A percentile compares a stretch with the other conserved stretches of the same genome.
Evolutionary conservation across 2,329 filamentous ascomycete species (phyloP).

Genomic region (Aspergillus neoniger): DNA sequence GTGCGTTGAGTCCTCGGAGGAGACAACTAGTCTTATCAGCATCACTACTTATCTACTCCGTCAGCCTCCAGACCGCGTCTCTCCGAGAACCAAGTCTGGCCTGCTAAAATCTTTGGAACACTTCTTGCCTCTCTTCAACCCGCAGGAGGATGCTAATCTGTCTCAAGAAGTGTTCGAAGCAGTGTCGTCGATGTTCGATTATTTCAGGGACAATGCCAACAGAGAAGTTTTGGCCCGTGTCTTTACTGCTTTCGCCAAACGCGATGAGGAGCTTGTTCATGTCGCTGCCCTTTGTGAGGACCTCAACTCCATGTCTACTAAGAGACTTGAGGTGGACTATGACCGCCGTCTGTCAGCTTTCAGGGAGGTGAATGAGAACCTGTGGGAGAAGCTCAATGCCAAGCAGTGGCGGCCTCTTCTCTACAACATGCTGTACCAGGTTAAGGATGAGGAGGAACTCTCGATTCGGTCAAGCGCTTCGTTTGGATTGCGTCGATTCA

Average conservation of each 20-base stretch:
- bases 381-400: conserved; percentile 61
- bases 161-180: conserved; percentile 70
- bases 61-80: conserved; percentile 81
- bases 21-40: conserved; percentile 75
- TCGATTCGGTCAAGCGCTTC: conserved; percentile 83
- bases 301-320: conserved; percentile 75
- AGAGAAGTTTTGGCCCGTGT: conserved; percentile 73
- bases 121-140: conserved; percentile 69
- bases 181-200: conserved; percentile 80
- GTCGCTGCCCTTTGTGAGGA: conserved; percentile 72
- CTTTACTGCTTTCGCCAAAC: conserved; percentile 67
- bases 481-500: conserved; percentile 74
- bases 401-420: conserved; percentile 85
- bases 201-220: conserved; percentile 80
- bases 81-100: conserved; percentile 76
- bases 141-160: conserved; percentile 59
- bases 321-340: conserved; percentile 81
- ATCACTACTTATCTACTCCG: conserved; percentile 79
- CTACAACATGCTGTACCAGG: conserved; percentile 85
- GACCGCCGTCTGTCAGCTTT: conserved; percentile 79
- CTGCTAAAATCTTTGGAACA: conserved; percentile 78
- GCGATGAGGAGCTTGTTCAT: conserved; percentile 61
- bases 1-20: conserved; percentile 62
- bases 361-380: conserved; percentile 65
- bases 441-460: conserved; percentile 83